Conservation (phyloP, 768 basidiomycete species). For the button mushroom (Agaricus bisporus) region DNA sequence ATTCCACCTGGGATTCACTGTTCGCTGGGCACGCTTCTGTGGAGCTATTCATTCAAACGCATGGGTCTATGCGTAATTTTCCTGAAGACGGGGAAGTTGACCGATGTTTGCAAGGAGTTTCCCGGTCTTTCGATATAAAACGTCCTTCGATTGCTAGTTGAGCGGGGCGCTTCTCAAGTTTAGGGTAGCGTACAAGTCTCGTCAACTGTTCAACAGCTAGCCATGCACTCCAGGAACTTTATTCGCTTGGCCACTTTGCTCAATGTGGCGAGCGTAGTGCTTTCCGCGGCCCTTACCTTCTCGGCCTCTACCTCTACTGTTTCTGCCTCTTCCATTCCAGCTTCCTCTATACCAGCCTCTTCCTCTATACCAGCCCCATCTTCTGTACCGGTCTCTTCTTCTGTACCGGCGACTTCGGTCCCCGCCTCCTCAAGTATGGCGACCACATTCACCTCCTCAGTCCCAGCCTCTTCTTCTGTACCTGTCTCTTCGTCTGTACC, state of each 20-base stretch:
- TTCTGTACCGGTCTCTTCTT: background rate
- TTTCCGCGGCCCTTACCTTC: too few species aligned
- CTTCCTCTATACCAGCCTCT: too few species aligned
- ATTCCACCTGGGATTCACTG: too few species aligned
- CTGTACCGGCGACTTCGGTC: background rate
- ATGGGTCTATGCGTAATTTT: background rate
- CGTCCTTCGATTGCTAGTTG: too few species aligned
- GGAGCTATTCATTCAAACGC: too few species aligned
- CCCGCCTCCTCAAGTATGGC: background rate
- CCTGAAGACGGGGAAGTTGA: background rate
- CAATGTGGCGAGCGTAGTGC: background rate
- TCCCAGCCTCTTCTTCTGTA: background rate
- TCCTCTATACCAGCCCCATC: background rate
- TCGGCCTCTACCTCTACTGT: too few species aligned
- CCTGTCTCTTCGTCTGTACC: too few species aligned
- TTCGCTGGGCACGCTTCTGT: too few species aligned
- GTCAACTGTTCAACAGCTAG: background rate
- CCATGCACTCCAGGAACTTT: background rate
- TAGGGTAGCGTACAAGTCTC: too few species aligned
- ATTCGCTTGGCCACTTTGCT: background rate
- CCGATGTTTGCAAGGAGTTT: background rate
- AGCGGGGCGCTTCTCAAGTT: too few species aligned
- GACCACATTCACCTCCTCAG: background rate
- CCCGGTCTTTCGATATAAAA: background rate
- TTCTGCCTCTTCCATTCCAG: too few species aligned